These are phyloP conservation scores for Begonia masoniana DNA, from an alignment of 306 rosid genomes.

Conservation along the genomic window DNA sequence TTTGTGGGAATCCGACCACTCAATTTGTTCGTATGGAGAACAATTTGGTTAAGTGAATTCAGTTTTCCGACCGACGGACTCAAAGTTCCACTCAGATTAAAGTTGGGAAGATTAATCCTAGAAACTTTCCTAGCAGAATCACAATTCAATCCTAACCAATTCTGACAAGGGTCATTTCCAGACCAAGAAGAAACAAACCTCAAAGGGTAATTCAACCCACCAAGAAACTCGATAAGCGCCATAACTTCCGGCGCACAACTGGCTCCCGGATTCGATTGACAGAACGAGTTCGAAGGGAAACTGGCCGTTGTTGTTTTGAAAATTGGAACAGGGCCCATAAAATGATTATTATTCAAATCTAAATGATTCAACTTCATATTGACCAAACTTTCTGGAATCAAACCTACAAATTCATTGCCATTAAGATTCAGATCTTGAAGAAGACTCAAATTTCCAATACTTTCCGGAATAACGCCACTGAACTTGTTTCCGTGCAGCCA, in stretches of 20 bases:
- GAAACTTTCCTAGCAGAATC: conserved; percentile 30
- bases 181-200: conserved; percentile 46
- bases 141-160: conserved; percentile 76
- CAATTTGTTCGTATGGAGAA: conserved; percentile 45
- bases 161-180: conserved; percentile 60
- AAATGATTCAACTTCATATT: conserved; percentile 33
- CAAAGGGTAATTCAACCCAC: conserved; percentile 55
- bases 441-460: conserved; percentile 46
- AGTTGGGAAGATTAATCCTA: conserved; percentile 46
- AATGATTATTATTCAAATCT: conserved; percentile 62
- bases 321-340: conserved; percentile 82
- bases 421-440: conserved; percentile 73
- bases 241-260: conserved; percentile 58
- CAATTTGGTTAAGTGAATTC: conserved; percentile 40
- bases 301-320: conserved; percentile 31
- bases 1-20: conserved; percentile 51
- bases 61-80: conserved; percentile 78
- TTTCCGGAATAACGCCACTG: conserved; percentile 55
- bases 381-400: conserved; percentile 54
- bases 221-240: conserved; percentile 61
- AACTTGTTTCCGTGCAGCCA: conserved; percentile 94
- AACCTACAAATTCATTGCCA: conserved; percentile 59
- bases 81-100: conserved; percentile 51
- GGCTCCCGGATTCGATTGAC: conserved; percentile 32
- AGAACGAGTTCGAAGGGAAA: conserved; percentile 32